These are phyloP conservation scores for Tetrahymena elliotti DNA, from an alignment of 73 alveolate species.

Conservation along the genomic window DNA sequence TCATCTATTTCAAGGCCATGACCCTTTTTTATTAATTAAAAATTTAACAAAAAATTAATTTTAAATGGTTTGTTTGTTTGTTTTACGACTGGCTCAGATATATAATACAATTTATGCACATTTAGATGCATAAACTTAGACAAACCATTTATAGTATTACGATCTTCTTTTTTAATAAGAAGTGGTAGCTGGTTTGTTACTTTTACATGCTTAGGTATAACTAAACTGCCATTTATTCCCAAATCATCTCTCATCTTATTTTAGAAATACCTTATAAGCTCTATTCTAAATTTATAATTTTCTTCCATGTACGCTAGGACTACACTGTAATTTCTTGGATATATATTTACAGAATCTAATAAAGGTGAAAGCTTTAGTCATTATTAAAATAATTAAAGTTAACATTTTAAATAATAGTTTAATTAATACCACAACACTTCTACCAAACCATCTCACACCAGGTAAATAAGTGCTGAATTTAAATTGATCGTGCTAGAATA, in stretches of 20 bases:
- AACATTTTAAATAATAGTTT: background rate
- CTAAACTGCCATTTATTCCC: background rate
- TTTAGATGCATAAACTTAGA: constrained; percentile 21
- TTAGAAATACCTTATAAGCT: constrained; percentile 19
- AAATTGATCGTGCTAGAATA: background rate
- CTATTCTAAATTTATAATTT: constrained; percentile 11
- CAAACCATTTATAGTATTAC: background rate
- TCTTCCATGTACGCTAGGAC: constrained; percentile 6
- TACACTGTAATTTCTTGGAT: constrained; percentile 17
- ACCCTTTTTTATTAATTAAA: background rate
- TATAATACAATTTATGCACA: constrained; percentile 18
- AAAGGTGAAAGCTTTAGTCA: constrained; percentile 4
- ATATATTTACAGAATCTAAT: background rate
- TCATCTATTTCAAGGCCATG: constrained; percentile 27
- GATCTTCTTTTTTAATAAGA: background rate
- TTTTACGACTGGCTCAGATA: constrained; percentile 17
- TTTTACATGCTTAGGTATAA: background rate
- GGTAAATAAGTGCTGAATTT: background rate
- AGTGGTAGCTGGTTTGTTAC: background rate
- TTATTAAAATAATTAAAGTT: background rate
- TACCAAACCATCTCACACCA: constrained; percentile 42
- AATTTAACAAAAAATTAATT: background rate
- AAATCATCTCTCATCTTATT: background rate
- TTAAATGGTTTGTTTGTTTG: background rate
- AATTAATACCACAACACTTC: constrained; percentile 11